Evolutionary conservation across 2,329 filamentous ascomycete species (phyloP), one percentile per base, ranked within the genome.

Genomic region (Acephala macrosclerotiorum): DNA sequence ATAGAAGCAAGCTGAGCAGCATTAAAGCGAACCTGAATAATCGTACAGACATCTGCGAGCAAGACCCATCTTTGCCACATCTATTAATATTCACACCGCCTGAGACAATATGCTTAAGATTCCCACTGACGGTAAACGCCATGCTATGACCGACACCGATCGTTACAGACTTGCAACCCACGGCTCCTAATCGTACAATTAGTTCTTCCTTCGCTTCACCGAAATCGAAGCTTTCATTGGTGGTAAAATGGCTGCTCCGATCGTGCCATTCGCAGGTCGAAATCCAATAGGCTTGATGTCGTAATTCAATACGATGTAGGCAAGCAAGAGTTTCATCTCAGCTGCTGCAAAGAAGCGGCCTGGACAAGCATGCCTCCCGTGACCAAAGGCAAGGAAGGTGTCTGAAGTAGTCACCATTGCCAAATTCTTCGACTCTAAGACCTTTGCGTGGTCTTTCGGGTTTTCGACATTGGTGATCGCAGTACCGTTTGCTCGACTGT

Each of bases 291-390:
- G 58, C 53, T 71, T 63, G 22, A 71, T 45, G 53, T 71, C 69
- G 40, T 71, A 71, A 36, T 71, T 68, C 35, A 64, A 57, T 20
- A 70, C 22, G 51, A 71, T 68, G 56, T 69, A 70, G 25, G 66
- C 68, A 18, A 71, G 36, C 12, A 71, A 49, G 12, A 70, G 36
- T 38, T 71, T 71, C 64, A 71, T 66, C 38, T 71, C 68, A 12
- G 65, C 61, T 0, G 68, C 65, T 1, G 68, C 70, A 55, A 70
- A 71, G 49, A 70, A 69, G 1, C 68, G 65, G 2, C 70, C 70
- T 4, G 70, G 70, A 51, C 70, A 70, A 20, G 70, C 68, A 59
- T 70, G 70, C 42, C 61, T 63, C 5, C 70, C 70, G 42, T 71
- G 66, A 12, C 66, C 66, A 47, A 70, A 71, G 1, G 63, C 33